Evolutionary conservation across 73 alveolate genomes (phyloP).

Genomic region (Effrenium voratum): DNA sequence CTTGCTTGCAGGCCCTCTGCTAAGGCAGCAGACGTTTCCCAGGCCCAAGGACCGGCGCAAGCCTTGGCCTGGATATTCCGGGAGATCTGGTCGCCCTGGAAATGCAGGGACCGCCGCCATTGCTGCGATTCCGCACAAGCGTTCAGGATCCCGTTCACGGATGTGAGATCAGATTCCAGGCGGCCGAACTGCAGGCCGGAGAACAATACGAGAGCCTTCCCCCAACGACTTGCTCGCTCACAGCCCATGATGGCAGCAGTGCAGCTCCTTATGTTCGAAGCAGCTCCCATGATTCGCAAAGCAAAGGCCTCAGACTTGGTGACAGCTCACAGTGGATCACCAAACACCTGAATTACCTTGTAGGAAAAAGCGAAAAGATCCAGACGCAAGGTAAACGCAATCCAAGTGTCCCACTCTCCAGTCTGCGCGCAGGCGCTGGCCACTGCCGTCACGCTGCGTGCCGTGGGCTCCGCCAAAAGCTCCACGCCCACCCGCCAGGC

Average conservation of each 20-base stretch:
- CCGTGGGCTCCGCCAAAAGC: background rate
- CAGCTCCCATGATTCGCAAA: background rate
- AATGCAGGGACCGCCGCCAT: slow-evolving; percentile 26
- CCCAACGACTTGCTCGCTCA: slow-evolving; percentile 40
- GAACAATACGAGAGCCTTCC: background rate
- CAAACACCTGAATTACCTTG: too few species aligned
- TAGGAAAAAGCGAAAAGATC: too few species aligned
- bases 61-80: slow-evolving; percentile 55
- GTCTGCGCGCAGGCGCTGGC: slow-evolving; percentile 28
- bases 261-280: background rate
- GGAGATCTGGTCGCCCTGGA: background rate
- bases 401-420: background rate
- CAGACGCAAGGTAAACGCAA: background rate
- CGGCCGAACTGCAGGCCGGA: background rate
- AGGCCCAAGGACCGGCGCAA: slow-evolving; percentile 34
- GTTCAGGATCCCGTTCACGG: slow-evolving; percentile 23
- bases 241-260: slow-evolving; percentile 46
- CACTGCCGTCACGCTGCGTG: slow-evolving; percentile 31
- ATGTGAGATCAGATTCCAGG: background rate
- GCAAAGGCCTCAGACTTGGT: background rate
- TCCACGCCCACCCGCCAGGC: background rate
- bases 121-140: slow-evolving; percentile 43
- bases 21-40: background rate
- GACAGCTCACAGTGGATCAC: too few species aligned
- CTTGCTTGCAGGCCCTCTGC: background rate